A percentile compares a stretch with the other conserved stretches of the same genome.
Evolutionary conservation across 129 eudicot genomes (phyloP).

Genomic region (Silybum marianum): DNA sequence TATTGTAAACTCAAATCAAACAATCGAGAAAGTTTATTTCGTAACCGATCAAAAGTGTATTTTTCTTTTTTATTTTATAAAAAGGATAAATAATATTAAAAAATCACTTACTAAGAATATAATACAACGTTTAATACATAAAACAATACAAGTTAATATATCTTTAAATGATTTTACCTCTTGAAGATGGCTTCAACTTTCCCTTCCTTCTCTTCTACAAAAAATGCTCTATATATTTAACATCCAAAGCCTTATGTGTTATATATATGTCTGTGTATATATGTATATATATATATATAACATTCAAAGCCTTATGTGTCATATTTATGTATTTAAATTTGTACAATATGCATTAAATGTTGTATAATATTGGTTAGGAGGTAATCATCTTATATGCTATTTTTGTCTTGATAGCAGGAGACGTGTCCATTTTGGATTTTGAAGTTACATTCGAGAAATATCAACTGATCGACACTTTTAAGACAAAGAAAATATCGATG

Average conservation of each 20-base stretch:
- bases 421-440: conserved; percentile 8
- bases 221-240: background rate
- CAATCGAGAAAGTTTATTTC: background rate
- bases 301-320: no score
- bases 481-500: no score
- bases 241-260: background rate
- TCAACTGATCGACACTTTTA: background rate
- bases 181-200: background rate
- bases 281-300: no score
- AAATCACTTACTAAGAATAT: background rate
- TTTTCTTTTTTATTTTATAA: no score
- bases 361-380: conserved; percentile 16
- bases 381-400: conserved; percentile 15
- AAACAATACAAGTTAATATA: background rate
- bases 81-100: background rate
- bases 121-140: background rate
- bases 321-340: background rate
- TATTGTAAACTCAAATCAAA: background rate
- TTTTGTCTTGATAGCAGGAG: conserved; percentile 8
- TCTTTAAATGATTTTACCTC: background rate
- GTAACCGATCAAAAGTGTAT: background rate
- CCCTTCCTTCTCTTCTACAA: background rate
- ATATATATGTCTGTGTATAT: background rate
- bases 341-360: background rate
- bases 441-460: background rate